Evolutionary conservation across 2,329 filamentous ascomycete species (phyloP), one percentile per base, ranked within the genome.

Genomic region (Paraphoma sp.): DNA sequence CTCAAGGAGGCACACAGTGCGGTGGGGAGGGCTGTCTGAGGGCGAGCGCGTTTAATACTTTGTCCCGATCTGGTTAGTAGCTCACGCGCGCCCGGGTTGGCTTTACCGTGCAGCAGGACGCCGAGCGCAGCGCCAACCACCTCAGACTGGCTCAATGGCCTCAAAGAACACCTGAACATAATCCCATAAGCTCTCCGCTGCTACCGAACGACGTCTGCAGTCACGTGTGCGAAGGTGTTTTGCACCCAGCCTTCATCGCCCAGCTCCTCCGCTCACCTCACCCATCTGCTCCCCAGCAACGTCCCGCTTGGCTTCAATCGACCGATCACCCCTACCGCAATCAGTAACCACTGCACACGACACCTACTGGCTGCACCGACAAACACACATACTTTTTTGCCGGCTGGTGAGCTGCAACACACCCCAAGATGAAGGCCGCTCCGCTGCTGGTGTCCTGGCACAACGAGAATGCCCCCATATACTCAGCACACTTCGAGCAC

Each of bases 401-500:
- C 56, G 57, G 64, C 68, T 63, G 58, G 54, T 62, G 62, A 68
- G 67, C 67, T 56, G 62, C 63, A 49, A 16, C 52, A 45, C 28
- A 54, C 42, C 52, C 57, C 68, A 69, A 54, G 42, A 99, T 99
- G 95, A 98, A 96, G 86, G 93, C 93, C 75, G 89, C 92, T 73
- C 94, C 95, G 69, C 86, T 99, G 68, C 94, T 98, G 75, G 94
- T 99, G 81, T 92, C 96, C 83, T 99, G 95, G 95, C 96, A 99
- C 80, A 92, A 97, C 78, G 92, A 97, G 75, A 97, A 96, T 80
- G 88, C 92, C 70, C 95, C 95, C 56, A 93, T 99, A 76, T 99
- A 98, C 81, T 97, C 94, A 43, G 92, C 93, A 68, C 94, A 98
- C 78, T 99, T 98, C 76, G 94, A 99, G 76, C 92, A 92, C 46